Conservation (phyloP, 2,329 filamentous ascomycete species). For the Xylariomycetidae sp. region DNA sequence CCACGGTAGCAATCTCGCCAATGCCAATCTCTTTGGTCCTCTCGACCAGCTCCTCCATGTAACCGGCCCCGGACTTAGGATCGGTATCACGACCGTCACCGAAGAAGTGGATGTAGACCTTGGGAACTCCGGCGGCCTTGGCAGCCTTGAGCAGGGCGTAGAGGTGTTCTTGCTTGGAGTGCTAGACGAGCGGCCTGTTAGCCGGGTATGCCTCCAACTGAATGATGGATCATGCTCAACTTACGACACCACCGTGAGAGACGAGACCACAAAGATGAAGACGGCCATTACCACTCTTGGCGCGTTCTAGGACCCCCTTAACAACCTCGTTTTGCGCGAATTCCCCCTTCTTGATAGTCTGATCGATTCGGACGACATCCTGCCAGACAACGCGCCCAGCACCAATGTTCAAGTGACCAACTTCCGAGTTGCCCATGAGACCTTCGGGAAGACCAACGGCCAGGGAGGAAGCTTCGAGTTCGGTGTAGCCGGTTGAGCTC, state of each 20-base stretch:
- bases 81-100: constrained; percentile 97
- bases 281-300: constrained; percentile 83
- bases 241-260: constrained; percentile 86
- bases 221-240: constrained; percentile 20
- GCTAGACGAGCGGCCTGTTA: constrained; percentile 43
- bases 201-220: not conserved
- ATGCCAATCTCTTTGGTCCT: constrained; percentile 78
- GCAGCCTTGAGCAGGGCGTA: constrained; percentile 83
- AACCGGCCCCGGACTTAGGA: constrained; percentile 84
- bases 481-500: constrained; percentile 77
- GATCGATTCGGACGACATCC: constrained; percentile 94
- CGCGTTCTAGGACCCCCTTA: constrained; percentile 68
- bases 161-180: constrained; percentile 92
- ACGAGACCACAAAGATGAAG: constrained; percentile 90
- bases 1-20: constrained; percentile 86
- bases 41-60: constrained; percentile 81
- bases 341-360: constrained; percentile 81
- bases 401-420: constrained; percentile 97
- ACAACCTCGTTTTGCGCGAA: constrained; percentile 73
- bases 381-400: constrained; percentile 98
- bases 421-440: constrained; percentile 98
- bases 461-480: constrained; percentile 92
- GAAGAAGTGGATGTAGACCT: constrained; percentile 99
- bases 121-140: constrained; percentile 79
- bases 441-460: constrained; percentile 95